Conservation (phyloP, 495 filamentous ascomycete species). For the Xanthoparmelia taractica region DNA sequence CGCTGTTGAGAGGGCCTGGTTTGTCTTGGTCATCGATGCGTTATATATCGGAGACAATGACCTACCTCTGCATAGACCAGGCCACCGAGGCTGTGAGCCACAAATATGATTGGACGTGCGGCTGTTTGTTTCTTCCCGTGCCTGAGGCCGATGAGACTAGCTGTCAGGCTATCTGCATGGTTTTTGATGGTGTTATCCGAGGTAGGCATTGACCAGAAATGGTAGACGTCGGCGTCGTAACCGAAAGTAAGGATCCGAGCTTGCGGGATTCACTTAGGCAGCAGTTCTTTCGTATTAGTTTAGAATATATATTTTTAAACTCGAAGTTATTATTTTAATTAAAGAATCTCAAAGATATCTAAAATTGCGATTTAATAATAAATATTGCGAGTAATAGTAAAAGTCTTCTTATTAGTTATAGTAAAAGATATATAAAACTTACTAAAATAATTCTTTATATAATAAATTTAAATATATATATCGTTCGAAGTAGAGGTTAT, state of each 20-base stretch:
- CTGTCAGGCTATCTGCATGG: not conserved
- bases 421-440: too few relatives aligned
- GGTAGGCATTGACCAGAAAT: not conserved
- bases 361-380: not conserved
- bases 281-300: not conserved
- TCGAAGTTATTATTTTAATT: not conserved
- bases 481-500: too few relatives aligned
- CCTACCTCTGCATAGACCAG: not conserved
- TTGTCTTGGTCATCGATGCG: not conserved
- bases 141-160: not conserved
- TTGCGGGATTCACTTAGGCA: not conserved
- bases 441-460: too few relatives aligned
- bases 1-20: not conserved
- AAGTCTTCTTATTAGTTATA: too few relatives aligned
- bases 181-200: not conserved
- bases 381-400: too few relatives aligned
- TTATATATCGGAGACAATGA: not conserved
- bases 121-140: not conserved
- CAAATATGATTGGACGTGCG: not conserved
- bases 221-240: not conserved
- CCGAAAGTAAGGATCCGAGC: not conserved
- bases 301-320: too few relatives aligned
- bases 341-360: too few relatives aligned
- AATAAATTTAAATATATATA: too few relatives aligned
- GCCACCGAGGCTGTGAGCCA: not conserved